Conservation (phyloP, 116 monocot species). For the Trichopus zeylanicus region DNA sequence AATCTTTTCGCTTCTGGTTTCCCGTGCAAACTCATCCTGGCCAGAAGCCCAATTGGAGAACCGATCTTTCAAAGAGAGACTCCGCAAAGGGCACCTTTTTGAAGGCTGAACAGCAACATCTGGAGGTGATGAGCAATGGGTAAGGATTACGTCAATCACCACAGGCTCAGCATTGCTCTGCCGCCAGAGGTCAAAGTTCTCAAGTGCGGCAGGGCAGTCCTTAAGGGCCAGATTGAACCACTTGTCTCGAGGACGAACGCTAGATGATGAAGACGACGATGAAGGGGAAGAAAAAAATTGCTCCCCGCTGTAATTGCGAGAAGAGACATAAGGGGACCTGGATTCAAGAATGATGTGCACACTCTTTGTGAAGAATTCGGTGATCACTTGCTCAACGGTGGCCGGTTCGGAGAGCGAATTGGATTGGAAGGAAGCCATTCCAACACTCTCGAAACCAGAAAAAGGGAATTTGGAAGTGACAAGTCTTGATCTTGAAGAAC, state of each 20-base stretch:
- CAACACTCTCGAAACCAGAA: not conserved
- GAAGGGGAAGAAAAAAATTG: constrained; percentile 30
- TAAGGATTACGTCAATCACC: constrained; percentile 61
- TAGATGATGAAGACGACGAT: constrained; percentile 40
- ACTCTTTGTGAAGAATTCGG: constrained; percentile 85
- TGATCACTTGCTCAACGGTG: constrained; percentile 83
- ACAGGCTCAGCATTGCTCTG: constrained; percentile 75
- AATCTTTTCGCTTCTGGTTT: constrained; percentile 30
- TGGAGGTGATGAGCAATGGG: not conserved
- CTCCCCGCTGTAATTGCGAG: constrained; percentile 44
- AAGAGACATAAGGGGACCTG: constrained; percentile 64
- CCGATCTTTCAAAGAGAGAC: constrained; percentile 18
- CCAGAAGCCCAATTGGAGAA: constrained; percentile 12
- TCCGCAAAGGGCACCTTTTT: constrained; percentile 17
- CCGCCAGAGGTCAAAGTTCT: constrained; percentile 80
- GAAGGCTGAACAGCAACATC: constrained; percentile 4
- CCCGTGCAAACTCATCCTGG: constrained; percentile 11
- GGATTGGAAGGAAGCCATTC: constrained; percentile 27
- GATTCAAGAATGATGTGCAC: constrained; percentile 85
- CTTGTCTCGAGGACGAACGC: constrained; percentile 56
- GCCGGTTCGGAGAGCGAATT: constrained; percentile 44
- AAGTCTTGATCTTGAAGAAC: no score
- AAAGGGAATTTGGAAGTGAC: not conserved
- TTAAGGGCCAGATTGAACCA: constrained; percentile 88
- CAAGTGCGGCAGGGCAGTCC: constrained; percentile 70